phyloP scores from a whole-genome alignment of 2,329 filamentous ascomycete genomes.

The Pseudogymnoascus sp. region DNA sequence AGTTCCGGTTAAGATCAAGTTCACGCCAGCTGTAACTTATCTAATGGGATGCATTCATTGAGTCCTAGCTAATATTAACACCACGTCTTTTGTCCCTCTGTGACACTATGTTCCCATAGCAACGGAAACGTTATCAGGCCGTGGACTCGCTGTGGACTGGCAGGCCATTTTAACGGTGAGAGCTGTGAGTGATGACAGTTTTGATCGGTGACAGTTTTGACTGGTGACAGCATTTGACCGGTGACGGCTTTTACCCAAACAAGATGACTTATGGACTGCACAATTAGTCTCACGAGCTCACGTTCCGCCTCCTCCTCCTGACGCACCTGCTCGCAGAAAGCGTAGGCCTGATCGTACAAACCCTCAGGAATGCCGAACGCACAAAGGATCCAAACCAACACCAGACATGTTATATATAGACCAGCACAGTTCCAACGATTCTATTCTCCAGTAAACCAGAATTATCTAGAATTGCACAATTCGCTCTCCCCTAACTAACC shows the following conservation, averaged over 20 bases:
- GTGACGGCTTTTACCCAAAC: no score
- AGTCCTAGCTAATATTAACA: neutral
- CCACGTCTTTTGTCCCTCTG: neutral
- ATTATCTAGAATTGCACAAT: neutral
- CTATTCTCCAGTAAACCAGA: neutral
- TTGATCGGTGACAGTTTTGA: no score
- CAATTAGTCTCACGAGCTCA: no score
- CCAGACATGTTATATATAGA: neutral
- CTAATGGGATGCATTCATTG: neutral
- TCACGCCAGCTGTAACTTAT: no score
- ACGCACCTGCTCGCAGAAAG: neutral
- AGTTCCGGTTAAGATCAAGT: neutral
- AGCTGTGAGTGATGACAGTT: no score
- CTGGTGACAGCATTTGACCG: no score
- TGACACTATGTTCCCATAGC: neutral
- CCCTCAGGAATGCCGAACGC: no score
- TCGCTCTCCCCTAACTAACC: neutral
- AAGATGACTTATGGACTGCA: no score
- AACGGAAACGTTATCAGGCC: neutral
- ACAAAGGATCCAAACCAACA: neutral
- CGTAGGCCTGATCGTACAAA: no score
- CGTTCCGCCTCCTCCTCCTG: no score
- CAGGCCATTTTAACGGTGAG: no score
- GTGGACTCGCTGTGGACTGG: no score
- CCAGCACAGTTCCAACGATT: neutral